Evolutionary conservation across 2,329 filamentous ascomycete species (phyloP).

Genomic region (Ophiognomonia clavigignenti-juglandacearum): DNA sequence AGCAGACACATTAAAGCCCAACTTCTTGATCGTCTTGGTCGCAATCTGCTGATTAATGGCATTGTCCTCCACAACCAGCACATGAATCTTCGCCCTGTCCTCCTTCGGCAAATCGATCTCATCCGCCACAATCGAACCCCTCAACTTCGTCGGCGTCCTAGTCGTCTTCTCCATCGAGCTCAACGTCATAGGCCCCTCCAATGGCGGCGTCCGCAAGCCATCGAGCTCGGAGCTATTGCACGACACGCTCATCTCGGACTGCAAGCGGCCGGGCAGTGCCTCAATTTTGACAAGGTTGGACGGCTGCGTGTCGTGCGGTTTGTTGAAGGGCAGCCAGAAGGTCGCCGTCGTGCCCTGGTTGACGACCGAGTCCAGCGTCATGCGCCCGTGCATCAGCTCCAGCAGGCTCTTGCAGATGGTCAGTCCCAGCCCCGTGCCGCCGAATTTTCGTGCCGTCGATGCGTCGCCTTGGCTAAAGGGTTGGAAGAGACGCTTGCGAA

Average conservation of each 20-base stretch:
- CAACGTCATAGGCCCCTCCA: conserved; percentile 15
- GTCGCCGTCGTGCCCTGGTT: conserved; percentile 68
- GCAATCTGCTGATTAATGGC: conserved; percentile 38
- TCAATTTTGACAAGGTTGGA: conserved; percentile 56
- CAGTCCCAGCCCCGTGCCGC: conserved; percentile 71
- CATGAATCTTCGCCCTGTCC: conserved; percentile 59
- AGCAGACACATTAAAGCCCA: conserved; percentile 66
- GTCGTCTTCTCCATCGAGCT: conserved; percentile 22
- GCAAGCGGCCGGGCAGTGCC: conserved; percentile 62
- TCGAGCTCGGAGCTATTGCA: conserved; percentile 64
- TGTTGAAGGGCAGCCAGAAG: conserved; percentile 75
- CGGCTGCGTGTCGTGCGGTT: conserved; percentile 47
- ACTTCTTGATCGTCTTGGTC: conserved; percentile 66
- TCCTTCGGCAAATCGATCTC: conserved; percentile 46
- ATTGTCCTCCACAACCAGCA: conserved; percentile 83
- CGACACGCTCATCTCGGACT: conserved; percentile 59
- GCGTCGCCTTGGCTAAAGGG: conserved; percentile 80
- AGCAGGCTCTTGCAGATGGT: conserved; percentile 79
- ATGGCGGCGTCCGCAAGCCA: conserved; percentile 36
- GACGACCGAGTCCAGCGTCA: conserved; percentile 62
- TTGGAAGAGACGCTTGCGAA: conserved; percentile 67
- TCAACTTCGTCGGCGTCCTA: conserved; percentile 27
- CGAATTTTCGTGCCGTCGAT: conserved; percentile 73
- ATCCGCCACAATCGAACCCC: conserved; percentile 25
- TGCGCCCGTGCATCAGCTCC: conserved; percentile 74